phyloP scores from a whole-genome alignment of 805 yeast species.

The Candida berthetii region DNA sequence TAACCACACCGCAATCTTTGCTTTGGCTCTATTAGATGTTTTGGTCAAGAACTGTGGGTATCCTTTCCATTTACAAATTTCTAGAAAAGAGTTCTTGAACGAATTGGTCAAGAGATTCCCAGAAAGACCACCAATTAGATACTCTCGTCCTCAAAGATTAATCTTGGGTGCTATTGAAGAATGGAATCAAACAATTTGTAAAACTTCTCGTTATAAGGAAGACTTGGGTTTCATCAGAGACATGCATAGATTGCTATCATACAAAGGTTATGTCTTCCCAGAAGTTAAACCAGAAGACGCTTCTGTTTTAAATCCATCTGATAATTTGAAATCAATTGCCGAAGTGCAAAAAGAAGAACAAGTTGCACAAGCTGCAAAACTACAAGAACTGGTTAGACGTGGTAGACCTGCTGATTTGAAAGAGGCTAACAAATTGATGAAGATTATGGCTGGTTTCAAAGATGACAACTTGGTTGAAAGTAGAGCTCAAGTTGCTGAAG shows the following conservation, averaged over 20 bases:
- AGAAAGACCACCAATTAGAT: constrained; percentile 85
- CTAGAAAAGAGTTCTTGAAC: constrained; percentile 90
- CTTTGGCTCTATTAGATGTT: constrained; percentile 77
- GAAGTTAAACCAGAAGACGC: constrained; percentile 86
- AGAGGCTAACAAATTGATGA: constrained; percentile 96
- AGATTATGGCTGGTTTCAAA: constrained; percentile 96
- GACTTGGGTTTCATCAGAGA: constrained; percentile 91
- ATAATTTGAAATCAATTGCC: constrained; percentile 77
- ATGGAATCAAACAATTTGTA: constrained; percentile 94
- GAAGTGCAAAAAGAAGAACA: constrained; percentile 92
- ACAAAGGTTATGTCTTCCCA: constrained; percentile 93
- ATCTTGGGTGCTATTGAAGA: constrained; percentile 90
- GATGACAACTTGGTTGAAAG: constrained; percentile 65
- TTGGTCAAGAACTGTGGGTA: constrained; percentile 97
- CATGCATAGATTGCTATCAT: constrained; percentile 86
- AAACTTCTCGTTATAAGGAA: constrained; percentile 82
- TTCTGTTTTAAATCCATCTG: constrained; percentile 88
- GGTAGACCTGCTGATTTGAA: constrained; percentile 93
- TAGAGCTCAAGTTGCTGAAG: constrained; percentile 74
- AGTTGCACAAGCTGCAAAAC: constrained; percentile 87
- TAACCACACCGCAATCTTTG: constrained; percentile 79
- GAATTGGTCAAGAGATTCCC: constrained; percentile 92
- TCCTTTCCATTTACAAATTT: constrained; percentile 91
- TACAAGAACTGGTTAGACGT: constrained; percentile 91
- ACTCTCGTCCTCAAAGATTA: constrained; percentile 75